phyloP scores from a whole-genome alignment of 805 yeast species.

The Suhomyces xylopsoci region DNA sequence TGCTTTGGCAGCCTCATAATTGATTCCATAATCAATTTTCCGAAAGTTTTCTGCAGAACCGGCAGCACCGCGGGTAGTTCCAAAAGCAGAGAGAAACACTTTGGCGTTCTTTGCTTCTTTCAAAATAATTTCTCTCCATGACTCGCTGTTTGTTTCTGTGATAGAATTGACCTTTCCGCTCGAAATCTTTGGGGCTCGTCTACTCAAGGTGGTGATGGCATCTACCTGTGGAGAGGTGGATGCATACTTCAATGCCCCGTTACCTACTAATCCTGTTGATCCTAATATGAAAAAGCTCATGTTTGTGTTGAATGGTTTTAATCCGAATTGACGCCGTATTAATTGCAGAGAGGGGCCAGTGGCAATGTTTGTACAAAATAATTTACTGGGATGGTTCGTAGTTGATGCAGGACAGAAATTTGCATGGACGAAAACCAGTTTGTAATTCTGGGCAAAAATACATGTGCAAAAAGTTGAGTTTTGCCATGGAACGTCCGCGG shows the following conservation, averaged over 20 bases:
- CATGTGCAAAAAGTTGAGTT: background rate
- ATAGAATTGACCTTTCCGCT: conserved; percentile 34
- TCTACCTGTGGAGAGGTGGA: conserved; percentile 32
- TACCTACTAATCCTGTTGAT: conserved; percentile 78
- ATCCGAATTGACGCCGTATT: background rate
- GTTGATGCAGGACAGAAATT: background rate
- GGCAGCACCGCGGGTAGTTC: conserved; percentile 70
- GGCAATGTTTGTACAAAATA: background rate
- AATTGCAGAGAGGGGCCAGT: background rate
- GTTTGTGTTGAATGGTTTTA: background rate
- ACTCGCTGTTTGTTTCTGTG: conserved; percentile 43
- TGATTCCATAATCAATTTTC: conserved; percentile 72
- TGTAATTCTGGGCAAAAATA: background rate
- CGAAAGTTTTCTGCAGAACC: conserved; percentile 71
- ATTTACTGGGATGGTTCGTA: background rate
- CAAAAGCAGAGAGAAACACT: conserved; percentile 62
- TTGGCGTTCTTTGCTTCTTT: conserved; percentile 32
- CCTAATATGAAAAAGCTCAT: conserved; percentile 45
- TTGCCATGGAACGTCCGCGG: background rate
- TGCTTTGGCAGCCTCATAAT: conserved; percentile 63
- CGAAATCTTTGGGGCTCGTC: conserved; percentile 41
- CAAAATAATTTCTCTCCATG: conserved; percentile 49
- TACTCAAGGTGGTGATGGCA: conserved; percentile 47
- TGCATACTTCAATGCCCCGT: conserved; percentile 48
- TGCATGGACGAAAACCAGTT: background rate